Evolutionary conservation across 306 rosid species (phyloP), one percentile per base, ranked within the genome.

Genomic region (Vigna hirtella): DNA sequence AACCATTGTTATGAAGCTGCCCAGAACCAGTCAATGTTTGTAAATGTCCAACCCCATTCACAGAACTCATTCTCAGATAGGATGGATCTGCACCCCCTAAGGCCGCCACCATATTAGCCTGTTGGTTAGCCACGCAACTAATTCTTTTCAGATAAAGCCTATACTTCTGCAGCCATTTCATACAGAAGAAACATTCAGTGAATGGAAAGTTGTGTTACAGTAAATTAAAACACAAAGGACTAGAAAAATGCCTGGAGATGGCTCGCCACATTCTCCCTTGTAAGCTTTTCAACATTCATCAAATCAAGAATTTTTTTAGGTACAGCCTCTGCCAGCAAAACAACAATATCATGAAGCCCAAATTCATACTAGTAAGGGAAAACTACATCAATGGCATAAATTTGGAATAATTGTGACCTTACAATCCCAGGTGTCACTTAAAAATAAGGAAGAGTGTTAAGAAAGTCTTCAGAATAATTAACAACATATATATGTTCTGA

Each of bases 231-330:
- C 55, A 63, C 30, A 58, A 50, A 74, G 66, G 38, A 42, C 32
- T 28, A 12, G 83, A 81, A 81, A 32, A 62, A 15, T 91, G 65
- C 99, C 99, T 95, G 98, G 61, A 95, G 97, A 92, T 95, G 98
- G 87, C 98, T 95, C 1, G 97, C 98, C 78, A 95, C 98, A 70
- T 95, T 95, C 79, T 95, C 98, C 86, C 98, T 87, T 3, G 98
- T 92, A 50, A 95, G 97, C 76, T 92, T 95, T 48, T 95, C 97
- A 51, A 89, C 97, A 74, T 90, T 95, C 98, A 95, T 95, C 92
- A 91, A 52, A 79, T 95, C 98, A 61, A 95, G 93, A 84, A 95
- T 91, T 77, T 86, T 95, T 81, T 95, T 95, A 58, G 98, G 98
- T 66, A 95, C 98, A 77, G 98, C 98, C 82, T 95, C 98, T 95